Evolutionary conservation across 768 basidiomycete species (phyloP), one percentile per base, ranked within the genome.

Genomic region (Sarcodon aspratus): DNA sequence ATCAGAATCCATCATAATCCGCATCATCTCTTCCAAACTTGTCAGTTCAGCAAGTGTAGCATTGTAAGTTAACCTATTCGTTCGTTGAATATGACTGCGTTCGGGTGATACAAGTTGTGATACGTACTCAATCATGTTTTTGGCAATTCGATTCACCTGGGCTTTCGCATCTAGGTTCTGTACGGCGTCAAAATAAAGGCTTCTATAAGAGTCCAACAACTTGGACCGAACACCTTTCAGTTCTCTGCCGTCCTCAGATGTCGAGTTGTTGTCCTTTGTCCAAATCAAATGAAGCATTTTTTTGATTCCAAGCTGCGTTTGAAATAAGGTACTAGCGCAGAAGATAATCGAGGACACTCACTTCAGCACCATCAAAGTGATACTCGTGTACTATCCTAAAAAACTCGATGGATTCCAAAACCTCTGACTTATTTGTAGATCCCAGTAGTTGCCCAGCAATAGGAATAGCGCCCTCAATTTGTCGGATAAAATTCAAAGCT

Each of bases 271-370:
- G 59, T 99, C 95, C 61, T 98, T 98, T 27, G 79, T 77, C 96
- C 96, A 98, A 56, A 99, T 89, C 21, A 99, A 72, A 63, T 98
- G 96, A 11, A 99, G 62, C 95, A 98, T 97, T 59, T 83, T 90
- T 70, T 87, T 92, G 59, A 99, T 83, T 0, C 96, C 96, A 10
- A 33, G 9, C 46, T 15, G 33, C 9, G 8, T 7, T 10, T 17
- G 3, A 33, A 35, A 9, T 21, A 21, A 50, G 36, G 12, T 33
- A 36, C 27, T 27, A 34, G 7, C 18, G 18, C 36, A 36, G 13
- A 32, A 17, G 17, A 15, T 33, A 0, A 11, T 2, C 11, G 15
- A 27, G 27, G 7, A 33, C 6, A 59, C 71, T 36, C 42, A 89
- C 88, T 64, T 86, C 80, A 2, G 94, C 85, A 35, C 76, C 73